phyloP scores from a whole-genome alignment of 73 alveolate species.

The Diophrys sp. region DNA sequence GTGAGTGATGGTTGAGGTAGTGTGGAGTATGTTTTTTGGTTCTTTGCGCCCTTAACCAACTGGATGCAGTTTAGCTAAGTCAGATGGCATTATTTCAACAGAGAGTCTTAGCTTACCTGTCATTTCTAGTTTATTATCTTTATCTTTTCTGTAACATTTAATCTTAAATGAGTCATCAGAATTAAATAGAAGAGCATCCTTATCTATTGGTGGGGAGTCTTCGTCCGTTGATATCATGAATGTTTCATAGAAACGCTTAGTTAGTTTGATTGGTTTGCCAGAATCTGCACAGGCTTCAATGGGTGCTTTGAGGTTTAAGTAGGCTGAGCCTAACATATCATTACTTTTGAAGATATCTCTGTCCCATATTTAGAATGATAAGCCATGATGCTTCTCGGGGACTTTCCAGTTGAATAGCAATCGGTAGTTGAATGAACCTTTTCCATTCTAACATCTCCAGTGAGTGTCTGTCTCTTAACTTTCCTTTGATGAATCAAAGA shows the following conservation, averaged over 20 bases:
- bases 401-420: slow-evolving; percentile 68
- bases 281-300: slow-evolving; percentile 32
- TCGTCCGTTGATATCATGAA: no score
- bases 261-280: slow-evolving; percentile 35
- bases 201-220: no score
- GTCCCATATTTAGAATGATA: slow-evolving; percentile 86
- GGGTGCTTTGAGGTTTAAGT: slow-evolving; percentile 25
- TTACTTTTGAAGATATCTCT: slow-evolving; percentile 87
- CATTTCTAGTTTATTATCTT: slow-evolving; percentile 56
- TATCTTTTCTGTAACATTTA: slow-evolving; percentile 54
- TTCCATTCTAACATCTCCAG: slow-evolving; percentile 69
- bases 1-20: no score
- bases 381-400: slow-evolving; percentile 71
- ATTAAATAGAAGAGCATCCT: slow-evolving; percentile 40
- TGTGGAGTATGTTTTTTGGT: no score
- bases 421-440: slow-evolving; percentile 84
- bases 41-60: slow-evolving; percentile 74
- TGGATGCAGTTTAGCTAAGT: slow-evolving; percentile 63
- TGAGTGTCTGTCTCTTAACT: slow-evolving; percentile 80
- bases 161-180: slow-evolving; percentile 58
- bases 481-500: slow-evolving; percentile 55
- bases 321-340: slow-evolving; percentile 87
- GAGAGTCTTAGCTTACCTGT: slow-evolving; percentile 75
- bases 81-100: slow-evolving; percentile 67
- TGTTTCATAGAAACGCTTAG: slow-evolving; percentile 25